Conservation (phyloP, 2,329 filamentous ascomycete species). For the Helotiales sp. region DNA sequence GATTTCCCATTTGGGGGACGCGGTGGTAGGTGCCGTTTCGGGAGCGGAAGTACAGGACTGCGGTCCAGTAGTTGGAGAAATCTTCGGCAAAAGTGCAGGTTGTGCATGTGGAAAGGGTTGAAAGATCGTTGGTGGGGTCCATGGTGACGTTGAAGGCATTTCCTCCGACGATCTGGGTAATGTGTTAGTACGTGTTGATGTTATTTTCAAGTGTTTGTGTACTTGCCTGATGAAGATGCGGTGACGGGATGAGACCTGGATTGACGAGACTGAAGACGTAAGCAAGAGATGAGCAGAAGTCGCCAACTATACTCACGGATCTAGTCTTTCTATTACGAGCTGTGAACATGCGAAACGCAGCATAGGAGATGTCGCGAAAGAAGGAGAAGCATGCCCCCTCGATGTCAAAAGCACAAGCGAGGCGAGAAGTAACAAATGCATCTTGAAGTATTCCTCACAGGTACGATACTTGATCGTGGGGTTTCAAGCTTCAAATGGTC, state of each 20-base stretch:
- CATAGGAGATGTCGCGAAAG: background rate
- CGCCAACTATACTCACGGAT: slow-evolving; percentile 14
- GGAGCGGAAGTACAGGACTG: slow-evolving; percentile 33
- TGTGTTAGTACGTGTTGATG: background rate
- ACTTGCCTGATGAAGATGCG: slow-evolving; percentile 23
- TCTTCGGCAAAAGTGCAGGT: slow-evolving; percentile 38
- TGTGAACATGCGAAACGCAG: slow-evolving; percentile 22
- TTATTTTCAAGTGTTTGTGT: slow-evolving; percentile 2
- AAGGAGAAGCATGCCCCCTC: background rate
- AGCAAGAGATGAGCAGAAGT: background rate
- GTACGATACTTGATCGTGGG: background rate
- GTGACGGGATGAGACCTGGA: slow-evolving; percentile 17
- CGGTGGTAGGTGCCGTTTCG: slow-evolving; percentile 35
- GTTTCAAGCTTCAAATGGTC: background rate
- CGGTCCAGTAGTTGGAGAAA: slow-evolving; percentile 39
- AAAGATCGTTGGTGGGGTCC: slow-evolving; percentile 31
- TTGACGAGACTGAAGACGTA: slow-evolving; percentile 10
- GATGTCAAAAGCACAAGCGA: background rate
- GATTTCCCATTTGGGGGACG: slow-evolving; percentile 36
- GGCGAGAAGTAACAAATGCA: background rate
- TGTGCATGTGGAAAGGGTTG: slow-evolving; percentile 34
- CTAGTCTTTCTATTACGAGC: slow-evolving; percentile 24
- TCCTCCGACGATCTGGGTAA: slow-evolving; percentile 12
- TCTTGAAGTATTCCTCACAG: background rate
- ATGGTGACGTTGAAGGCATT: slow-evolving; percentile 44